A percentile compares a stretch with the other conserved stretches of the same genome.
Evolutionary conservation across 2,329 filamentous ascomycete genomes (phyloP).

Genomic region (Dactylellina sp.): DNA sequence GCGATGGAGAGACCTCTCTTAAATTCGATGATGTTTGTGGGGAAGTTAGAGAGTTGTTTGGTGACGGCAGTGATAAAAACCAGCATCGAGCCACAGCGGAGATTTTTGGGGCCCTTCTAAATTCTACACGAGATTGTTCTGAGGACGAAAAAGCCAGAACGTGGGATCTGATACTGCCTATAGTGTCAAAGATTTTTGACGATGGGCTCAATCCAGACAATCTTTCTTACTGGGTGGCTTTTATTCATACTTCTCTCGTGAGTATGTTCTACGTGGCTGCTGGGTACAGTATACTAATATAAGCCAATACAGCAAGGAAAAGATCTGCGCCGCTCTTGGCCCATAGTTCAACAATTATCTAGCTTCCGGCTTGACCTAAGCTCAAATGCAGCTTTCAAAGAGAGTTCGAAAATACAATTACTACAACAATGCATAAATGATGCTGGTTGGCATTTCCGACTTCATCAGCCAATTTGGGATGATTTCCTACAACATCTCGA

Average conservation of each 20-base stretch:
- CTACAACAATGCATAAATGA: slow-evolving; percentile 89
- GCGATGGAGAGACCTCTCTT: slow-evolving; percentile 79
- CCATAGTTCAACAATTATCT: slow-evolving; percentile 83
- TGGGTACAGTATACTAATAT: not conserved
- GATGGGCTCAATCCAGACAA: slow-evolving; percentile 96
- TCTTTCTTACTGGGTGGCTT: slow-evolving; percentile 92
- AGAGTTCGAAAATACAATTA: slow-evolving; percentile 93
- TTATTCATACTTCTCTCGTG: slow-evolving; percentile 79
- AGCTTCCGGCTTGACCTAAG: slow-evolving; percentile 91
- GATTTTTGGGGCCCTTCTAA: slow-evolving; percentile 86
- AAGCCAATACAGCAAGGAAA: slow-evolving; percentile 74
- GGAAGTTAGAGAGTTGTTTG: slow-evolving; percentile 80
- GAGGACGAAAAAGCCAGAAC: slow-evolving; percentile 79
- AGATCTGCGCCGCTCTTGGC: slow-evolving; percentile 87
- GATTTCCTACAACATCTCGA: slow-evolving; percentile 92
- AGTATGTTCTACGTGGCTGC: slow-evolving; percentile 5
- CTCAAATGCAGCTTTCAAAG: slow-evolving; percentile 98
- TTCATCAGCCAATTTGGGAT: slow-evolving; percentile 85
- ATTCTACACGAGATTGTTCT: slow-evolving; percentile 76
- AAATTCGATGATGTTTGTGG: slow-evolving; percentile 90
- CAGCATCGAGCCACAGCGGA: slow-evolving; percentile 96
- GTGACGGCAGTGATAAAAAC: slow-evolving; percentile 95
- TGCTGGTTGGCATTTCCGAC: slow-evolving; percentile 94
- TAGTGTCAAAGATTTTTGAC: slow-evolving; percentile 85
- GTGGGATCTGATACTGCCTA: slow-evolving; percentile 91